Conservation (phyloP, 78 protist genomes). For the Diacronema lutheri region DNA sequence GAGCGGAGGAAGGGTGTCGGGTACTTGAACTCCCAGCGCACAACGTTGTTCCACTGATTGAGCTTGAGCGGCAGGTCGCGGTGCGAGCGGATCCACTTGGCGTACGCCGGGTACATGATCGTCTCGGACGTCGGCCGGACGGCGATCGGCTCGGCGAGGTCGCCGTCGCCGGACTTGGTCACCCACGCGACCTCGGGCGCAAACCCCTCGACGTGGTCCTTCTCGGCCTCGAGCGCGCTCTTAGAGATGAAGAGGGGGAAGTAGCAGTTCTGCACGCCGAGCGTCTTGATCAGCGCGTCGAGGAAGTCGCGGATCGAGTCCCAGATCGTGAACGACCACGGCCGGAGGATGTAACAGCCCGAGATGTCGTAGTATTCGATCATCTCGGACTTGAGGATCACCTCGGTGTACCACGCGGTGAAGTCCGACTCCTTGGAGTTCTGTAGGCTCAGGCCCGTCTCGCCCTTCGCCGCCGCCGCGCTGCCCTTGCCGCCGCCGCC, state of each 20-base stretch:
- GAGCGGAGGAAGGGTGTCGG: constrained; percentile 95
- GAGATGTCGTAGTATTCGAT: constrained; percentile 35
- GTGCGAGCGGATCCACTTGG: constrained; percentile 89
- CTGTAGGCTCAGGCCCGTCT: too few relatives aligned
- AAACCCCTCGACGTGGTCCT: constrained; percentile 91
- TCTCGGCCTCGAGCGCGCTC: constrained; percentile 18
- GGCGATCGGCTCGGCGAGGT: constrained; percentile 89
- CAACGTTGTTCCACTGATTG: constrained; percentile 92
- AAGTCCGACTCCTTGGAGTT: too few relatives aligned
- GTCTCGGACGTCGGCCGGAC: constrained; percentile 97
- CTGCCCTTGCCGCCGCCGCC: too few relatives aligned
- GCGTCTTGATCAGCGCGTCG: background rate
- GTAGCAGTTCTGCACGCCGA: constrained; percentile 80
- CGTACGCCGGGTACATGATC: constrained; percentile 86
- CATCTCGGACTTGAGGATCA: constrained; percentile 15
- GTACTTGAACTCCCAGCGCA: constrained; percentile 97
- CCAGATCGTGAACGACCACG: constrained; percentile 36
- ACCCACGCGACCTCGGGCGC: constrained; percentile 98
- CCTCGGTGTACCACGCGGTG: background rate
- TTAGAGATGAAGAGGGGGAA: constrained; percentile 95
- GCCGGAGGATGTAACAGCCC: constrained; percentile 46
- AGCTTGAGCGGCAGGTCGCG: constrained; percentile 93
- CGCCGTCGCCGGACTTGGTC: constrained; percentile 79
- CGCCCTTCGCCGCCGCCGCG: too few relatives aligned
- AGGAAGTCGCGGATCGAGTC: background rate